Evolutionary conservation across 208 protist species (phyloP), one percentile per base, ranked within the genome.

Genomic region (Porcisia hertigi): DNA sequence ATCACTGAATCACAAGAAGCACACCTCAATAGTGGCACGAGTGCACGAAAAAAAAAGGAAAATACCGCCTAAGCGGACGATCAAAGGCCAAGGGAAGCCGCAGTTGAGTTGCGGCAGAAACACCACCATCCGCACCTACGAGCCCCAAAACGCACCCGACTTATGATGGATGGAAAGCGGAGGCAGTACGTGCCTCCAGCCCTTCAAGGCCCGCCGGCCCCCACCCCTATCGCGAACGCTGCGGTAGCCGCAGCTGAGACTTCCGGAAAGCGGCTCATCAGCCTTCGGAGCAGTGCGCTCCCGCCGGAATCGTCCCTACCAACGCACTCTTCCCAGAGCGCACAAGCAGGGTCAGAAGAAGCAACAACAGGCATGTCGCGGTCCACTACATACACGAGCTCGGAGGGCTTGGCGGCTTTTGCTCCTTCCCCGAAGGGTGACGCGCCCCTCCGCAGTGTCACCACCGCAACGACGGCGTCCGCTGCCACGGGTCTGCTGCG

Each of bases 121-220:
- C 34, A 25, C 16, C n/a, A n/a, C n/a, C n/a, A n/a, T n/a, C n/a
- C n/a, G 5, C 49, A 39, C 34, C 45, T 49, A 23, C 36, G n/a
- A n/a, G n/a, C n/a, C n/a, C n/a, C n/a, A n/a, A 60, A 11, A 73
- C 54, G 23, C 34, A 63, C 69, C 43, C 12, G n/a, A 39, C 41
- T 25, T 34, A 11, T 39, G 25, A 71, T 77, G 71, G 66, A 77
- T 41, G 72, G 77, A n/a, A 82, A 82, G 43, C 72, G 72, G 49
- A 57, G 77, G 41, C 71, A 77, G 43, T 82, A 82, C 45, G 59
- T 77, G 8, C 54, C 78, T 45, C 78, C 78, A 16, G 20, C 78
- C 11, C 60, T 82, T 25, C 59, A 67, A 1, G 69, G 60, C 39
- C 47, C 43, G 14, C 25, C 76, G 11, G 41, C 55, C 20, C 14